phyloP scores from a whole-genome alignment of 306 rosid genomes.

The apple (Malus domestica) region DNA sequence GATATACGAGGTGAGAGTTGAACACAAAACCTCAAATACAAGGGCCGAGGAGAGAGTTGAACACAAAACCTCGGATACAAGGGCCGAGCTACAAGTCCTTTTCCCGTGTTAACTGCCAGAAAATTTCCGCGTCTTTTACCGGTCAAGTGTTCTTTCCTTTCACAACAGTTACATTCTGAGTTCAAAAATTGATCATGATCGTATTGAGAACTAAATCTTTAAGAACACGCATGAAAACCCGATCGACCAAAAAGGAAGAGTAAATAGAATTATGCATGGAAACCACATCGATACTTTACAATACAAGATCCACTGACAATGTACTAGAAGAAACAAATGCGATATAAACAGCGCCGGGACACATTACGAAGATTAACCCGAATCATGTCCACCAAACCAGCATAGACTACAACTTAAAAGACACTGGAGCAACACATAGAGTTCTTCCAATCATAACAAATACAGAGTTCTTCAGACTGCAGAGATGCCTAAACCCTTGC shows the following conservation, averaged over 20 bases:
- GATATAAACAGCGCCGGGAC: slow-evolving; percentile 24
- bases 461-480: slow-evolving; percentile 48
- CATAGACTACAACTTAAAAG: slow-evolving; percentile 40
- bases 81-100: too few relatives aligned
- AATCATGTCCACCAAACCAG: slow-evolving; percentile 45
- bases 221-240: not conserved
- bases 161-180: not conserved
- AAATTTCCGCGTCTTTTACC: too few relatives aligned
- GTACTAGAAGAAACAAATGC: slow-evolving; percentile 17
- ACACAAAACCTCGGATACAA: too few relatives aligned
- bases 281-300: slow-evolving; percentile 25
- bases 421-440: slow-evolving; percentile 47
- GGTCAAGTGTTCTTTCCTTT: too few relatives aligned
- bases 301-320: slow-evolving; percentile 23
- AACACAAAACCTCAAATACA: not conserved
- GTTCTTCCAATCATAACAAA: slow-evolving; percentile 59
- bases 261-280: not conserved
- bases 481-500: slow-evolving; percentile 50
- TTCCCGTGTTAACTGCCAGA: too few relatives aligned
- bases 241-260: not conserved
- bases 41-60: too few relatives aligned
- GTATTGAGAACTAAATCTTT: not conserved
- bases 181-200: not conserved
- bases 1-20: not conserved
- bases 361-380: slow-evolving; percentile 32